These are phyloP conservation scores for Orbilia javanica DNA, from an alignment of 2,329 filamentous ascomycete species.

Conservation along the genomic window DNA sequence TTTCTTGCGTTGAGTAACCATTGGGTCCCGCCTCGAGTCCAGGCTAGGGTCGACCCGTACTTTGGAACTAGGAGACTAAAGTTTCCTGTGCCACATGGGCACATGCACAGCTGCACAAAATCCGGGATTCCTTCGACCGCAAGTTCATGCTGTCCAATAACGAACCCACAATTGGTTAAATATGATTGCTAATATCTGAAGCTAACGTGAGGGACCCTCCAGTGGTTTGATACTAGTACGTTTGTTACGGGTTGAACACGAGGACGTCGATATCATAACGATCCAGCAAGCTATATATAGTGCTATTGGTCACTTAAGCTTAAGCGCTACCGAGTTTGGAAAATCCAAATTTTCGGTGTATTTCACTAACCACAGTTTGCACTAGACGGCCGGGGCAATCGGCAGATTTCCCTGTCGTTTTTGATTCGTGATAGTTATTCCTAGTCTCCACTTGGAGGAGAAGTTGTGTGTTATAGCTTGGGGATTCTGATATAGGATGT, in stretches of 20 bases:
- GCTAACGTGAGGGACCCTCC: not conserved
- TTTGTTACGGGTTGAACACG: not conserved
- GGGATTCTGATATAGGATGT: constrained; percentile 10
- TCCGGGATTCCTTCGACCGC: not conserved
- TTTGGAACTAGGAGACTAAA: not conserved
- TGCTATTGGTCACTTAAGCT: no score
- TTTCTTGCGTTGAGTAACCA: not conserved
- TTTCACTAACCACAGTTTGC: no score
- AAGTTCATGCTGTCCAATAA: not conserved
- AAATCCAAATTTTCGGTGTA: not conserved
- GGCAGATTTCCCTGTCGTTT: no score
- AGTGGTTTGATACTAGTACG: not conserved
- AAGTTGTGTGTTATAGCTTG: not conserved
- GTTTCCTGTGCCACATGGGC: constrained; percentile 8
- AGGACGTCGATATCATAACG: no score
- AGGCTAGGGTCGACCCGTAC: not conserved
- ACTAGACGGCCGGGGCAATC: no score
- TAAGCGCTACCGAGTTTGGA: not conserved
- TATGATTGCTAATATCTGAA: not conserved
- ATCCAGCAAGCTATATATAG: no score
- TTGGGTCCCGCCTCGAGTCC: not conserved
- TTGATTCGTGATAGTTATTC: not conserved
- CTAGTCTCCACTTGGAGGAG: not conserved
- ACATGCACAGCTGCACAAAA: not conserved
- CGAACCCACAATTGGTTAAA: not conserved